Evolutionary conservation across 2,329 filamentous ascomycete genomes (phyloP).

Genomic region (Raffaelea ambrosiae): DNA sequence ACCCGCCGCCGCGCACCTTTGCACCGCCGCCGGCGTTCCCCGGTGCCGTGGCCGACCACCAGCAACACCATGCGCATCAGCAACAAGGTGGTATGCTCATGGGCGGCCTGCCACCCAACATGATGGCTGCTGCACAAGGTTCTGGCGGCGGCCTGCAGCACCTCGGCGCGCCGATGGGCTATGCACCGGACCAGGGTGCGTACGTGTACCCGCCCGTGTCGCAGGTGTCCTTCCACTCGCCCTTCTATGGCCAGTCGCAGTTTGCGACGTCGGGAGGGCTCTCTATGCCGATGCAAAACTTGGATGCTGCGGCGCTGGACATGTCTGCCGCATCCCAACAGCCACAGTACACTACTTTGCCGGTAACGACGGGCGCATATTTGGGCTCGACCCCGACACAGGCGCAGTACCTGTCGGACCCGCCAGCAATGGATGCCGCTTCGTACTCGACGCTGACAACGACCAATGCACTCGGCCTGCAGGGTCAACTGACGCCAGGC

Average conservation of each 20-base stretch:
- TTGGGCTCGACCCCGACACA: slow-evolving; percentile 12
- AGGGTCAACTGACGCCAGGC: slow-evolving; percentile 16
- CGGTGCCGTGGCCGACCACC: neutral
- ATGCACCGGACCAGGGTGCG: slow-evolving; percentile 8
- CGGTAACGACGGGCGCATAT: slow-evolving; percentile 19
- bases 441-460: slow-evolving; percentile 22
- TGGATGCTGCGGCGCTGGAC: slow-evolving; percentile 12
- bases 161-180: slow-evolving; percentile 11
- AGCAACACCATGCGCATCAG: slow-evolving; percentile 13
- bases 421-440: slow-evolving; percentile 21
- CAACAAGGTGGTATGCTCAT: slow-evolving; percentile 3
- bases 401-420: slow-evolving; percentile 21
- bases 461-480: slow-evolving; percentile 28
- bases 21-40: slow-evolving; percentile 16
- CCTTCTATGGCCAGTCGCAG: slow-evolving; percentile 9
- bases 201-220: slow-evolving; percentile 11
- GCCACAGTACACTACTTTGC: slow-evolving; percentile 12
- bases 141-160: neutral
- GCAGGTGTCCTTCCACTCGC: slow-evolving; percentile 10
- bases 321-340: slow-evolving; percentile 6
- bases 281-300: slow-evolving; percentile 12
- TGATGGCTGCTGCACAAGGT: slow-evolving; percentile 1
- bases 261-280: slow-evolving; percentile 7
- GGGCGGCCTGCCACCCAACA: slow-evolving; percentile 5
- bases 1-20: slow-evolving; percentile 34